Percentiles rank a stretch among this genome's conserved stretches.
These are phyloP conservation scores for Plasmodium malariae DNA, from an alignment of 169 alveolate species.

Conservation along the genomic window DNA sequence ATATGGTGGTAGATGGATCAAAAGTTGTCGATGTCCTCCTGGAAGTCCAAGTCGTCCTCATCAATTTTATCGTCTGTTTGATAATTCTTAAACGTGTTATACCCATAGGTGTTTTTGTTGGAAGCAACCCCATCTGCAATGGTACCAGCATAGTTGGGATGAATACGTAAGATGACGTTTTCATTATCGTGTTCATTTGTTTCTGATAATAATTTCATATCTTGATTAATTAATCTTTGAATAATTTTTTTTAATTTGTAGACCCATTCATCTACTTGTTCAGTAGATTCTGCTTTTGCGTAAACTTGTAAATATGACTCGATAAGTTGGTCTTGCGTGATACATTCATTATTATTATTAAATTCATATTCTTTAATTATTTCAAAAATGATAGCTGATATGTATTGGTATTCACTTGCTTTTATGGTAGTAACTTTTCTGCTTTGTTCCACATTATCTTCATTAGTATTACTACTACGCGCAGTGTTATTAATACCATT, in stretches of 20 bases:
- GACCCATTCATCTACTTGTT: conserved; percentile 86
- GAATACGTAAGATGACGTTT: conserved; percentile 81
- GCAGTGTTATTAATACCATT: not conserved
- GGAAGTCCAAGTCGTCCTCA: conserved; percentile 69
- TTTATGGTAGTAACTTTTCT: conserved; percentile 69
- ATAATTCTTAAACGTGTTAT: conserved; percentile 57
- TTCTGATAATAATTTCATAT: conserved; percentile 80
- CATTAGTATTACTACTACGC: not conserved
- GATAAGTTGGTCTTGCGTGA: conserved; percentile 82
- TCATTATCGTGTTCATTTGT: conserved; percentile 78
- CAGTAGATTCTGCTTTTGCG: conserved; percentile 80
- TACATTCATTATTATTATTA: conserved; percentile 76
- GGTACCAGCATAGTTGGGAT: conserved; percentile 84
- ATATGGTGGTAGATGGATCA: not conserved
- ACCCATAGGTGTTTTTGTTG: conserved; percentile 54
- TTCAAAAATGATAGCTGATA: conserved; percentile 83
- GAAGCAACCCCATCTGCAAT: conserved; percentile 24
- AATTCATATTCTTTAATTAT: conserved; percentile 82
- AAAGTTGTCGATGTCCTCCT: conserved; percentile 58
- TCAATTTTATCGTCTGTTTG: conserved; percentile 26
- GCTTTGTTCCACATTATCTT: conserved; percentile 27
- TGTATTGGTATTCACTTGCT: conserved; percentile 81
- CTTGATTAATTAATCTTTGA: conserved; percentile 81
- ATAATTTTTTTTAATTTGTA: conserved; percentile 81
- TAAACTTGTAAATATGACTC: conserved; percentile 83